Percentiles rank a stretch among this genome's conserved stretches.
Conservation (phyloP, 768 basidiomycete genomes). For the Tricholoma flavovirens region DNA sequence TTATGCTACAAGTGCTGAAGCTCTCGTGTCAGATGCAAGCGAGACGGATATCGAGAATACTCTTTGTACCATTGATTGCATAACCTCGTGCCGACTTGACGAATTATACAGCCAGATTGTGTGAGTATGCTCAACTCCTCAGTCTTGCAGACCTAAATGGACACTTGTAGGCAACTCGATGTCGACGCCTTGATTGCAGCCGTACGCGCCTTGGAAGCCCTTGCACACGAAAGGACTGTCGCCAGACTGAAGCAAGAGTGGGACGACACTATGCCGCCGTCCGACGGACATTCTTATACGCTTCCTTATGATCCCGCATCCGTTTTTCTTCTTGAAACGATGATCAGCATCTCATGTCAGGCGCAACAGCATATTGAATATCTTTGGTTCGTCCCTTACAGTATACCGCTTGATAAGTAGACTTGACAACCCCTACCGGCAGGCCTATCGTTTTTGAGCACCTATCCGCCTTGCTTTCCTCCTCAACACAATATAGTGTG, state of each 20-base stretch:
- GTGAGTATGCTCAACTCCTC: constrained; percentile 41
- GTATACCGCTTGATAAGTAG: neutral
- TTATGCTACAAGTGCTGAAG: constrained; percentile 71
- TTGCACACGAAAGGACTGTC: constrained; percentile 89
- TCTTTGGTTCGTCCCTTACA: constrained; percentile 60
- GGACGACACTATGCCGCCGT: constrained; percentile 46
- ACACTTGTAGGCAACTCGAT: constrained; percentile 58
- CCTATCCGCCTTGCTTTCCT: constrained; percentile 70
- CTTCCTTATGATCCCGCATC: constrained; percentile 94
- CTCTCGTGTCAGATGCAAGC: constrained; percentile 79
- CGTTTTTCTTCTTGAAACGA: constrained; percentile 89
- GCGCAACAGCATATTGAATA: constrained; percentile 78
- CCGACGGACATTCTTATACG: constrained; percentile 43
- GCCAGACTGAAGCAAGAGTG: constrained; percentile 65
- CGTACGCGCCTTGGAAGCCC: constrained; percentile 78
- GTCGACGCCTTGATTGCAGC: constrained; percentile 78
- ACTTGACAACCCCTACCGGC: neutral
- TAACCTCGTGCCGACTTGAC: constrained; percentile 88
- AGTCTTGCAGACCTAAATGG: constrained; percentile 1
- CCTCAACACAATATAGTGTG: constrained; percentile 78
- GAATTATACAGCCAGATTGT: constrained; percentile 92
- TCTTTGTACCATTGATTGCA: constrained; percentile 90
- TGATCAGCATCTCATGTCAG: constrained; percentile 84
- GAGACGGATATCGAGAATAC: constrained; percentile 92
- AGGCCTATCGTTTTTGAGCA: constrained; percentile 98